Percentiles rank a stretch among this genome's conserved stretches.
Evolutionary conservation across 2,329 filamentous ascomycete species (phyloP).

Genomic region (Dactylellina haptotyla): DNA sequence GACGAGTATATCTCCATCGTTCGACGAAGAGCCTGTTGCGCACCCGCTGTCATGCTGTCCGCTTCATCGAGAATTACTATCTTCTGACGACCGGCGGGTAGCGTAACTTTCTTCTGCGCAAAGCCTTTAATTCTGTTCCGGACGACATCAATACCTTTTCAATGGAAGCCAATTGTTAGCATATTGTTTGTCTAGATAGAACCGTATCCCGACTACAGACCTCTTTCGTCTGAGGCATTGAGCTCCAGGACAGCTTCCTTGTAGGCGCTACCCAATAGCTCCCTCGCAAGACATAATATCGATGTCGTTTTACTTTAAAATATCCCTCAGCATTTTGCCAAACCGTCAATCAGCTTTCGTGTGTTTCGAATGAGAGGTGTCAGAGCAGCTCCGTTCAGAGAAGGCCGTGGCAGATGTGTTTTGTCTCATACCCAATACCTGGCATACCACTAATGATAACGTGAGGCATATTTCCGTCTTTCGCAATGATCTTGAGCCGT

Average conservation of each 20-base stretch:
- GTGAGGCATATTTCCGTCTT: slow-evolving; percentile 99
- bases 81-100: slow-evolving; percentile 90
- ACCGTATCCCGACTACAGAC: slow-evolving; percentile 67
- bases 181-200: background rate
- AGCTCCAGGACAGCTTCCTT: slow-evolving; percentile 97
- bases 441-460: slow-evolving; percentile 99
- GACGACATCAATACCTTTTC: slow-evolving; percentile 88
- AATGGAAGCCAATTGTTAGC: slow-evolving; percentile 62
- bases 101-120: slow-evolving; percentile 97
- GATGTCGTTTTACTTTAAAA: slow-evolving; percentile 81
- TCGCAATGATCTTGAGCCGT: slow-evolving; percentile 95
- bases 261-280: slow-evolving; percentile 90
- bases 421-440: slow-evolving; percentile 76
- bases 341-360: slow-evolving; percentile 24
- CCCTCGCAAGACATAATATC: slow-evolving; percentile 88
- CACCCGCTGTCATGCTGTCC: slow-evolving; percentile 96
- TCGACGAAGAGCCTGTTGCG: slow-evolving; percentile 90
- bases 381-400: background rate
- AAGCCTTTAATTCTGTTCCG: slow-evolving; percentile 98
- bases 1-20: slow-evolving; percentile 99
- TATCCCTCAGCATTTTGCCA: slow-evolving; percentile 18
- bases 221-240: slow-evolving; percentile 95
- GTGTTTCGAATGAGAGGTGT: slow-evolving; percentile 2
- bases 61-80: slow-evolving; percentile 97
- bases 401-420: slow-evolving; percentile 4